Conservation (phyloP, 345 rosid species). For the Carallia brachiata region DNA sequence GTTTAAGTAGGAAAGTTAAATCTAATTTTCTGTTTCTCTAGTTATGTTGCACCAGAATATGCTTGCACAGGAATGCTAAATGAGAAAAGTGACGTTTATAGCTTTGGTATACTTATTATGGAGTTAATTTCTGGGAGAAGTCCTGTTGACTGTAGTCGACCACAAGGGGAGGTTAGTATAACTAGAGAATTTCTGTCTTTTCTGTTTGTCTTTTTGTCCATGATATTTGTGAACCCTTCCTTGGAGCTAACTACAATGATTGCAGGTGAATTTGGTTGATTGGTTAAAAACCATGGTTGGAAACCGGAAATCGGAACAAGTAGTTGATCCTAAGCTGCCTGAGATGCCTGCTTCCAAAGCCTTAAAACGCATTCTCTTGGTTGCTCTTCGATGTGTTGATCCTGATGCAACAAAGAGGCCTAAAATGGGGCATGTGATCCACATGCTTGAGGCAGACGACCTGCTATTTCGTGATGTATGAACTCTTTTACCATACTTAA, state of each 20-base stretch:
- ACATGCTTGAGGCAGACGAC: constrained; percentile 99
- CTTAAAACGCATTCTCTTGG: constrained; percentile 74
- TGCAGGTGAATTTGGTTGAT: constrained; percentile 89
- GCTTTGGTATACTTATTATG: constrained; percentile 91
- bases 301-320: constrained; percentile 80
- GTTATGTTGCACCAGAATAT: constrained; percentile 97
- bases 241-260: constrained; percentile 7
- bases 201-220: not conserved
- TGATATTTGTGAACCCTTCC: constrained; percentile 8
- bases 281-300: constrained; percentile 93
- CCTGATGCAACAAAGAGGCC: constrained; percentile 96
- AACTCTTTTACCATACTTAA: constrained; percentile 9
- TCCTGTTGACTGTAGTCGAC: constrained; percentile 86
- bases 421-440: constrained; percentile 93
- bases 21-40: constrained; percentile 26
- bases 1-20: constrained; percentile 7
- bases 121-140: constrained; percentile 86
- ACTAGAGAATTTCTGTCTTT: not conserved
- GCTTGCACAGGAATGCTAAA: constrained; percentile 97
- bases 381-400: constrained; percentile 90
- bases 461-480: constrained; percentile 73
- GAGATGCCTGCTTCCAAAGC: constrained; percentile 88
- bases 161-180: constrained; percentile 76
- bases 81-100: constrained; percentile 90
- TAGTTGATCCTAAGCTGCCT: constrained; percentile 80